Base-by-base conservation (phyloP, 345 rosid species). In the Dipteronia sinensis region DNA sequence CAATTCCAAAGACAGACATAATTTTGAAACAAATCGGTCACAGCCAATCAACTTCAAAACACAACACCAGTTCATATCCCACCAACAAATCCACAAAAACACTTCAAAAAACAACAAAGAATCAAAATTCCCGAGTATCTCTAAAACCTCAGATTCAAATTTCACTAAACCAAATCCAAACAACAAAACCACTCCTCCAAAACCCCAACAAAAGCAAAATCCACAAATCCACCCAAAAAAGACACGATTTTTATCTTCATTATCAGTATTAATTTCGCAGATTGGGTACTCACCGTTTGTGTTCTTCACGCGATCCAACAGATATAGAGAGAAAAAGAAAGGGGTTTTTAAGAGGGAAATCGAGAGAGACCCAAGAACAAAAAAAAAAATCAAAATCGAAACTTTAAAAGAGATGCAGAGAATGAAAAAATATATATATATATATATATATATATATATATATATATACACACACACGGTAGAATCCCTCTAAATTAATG, bases 221-320 rank as follows among this genome's bases (percentile, higher is more conserved):
- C 51, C 66, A 11, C n/a, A 42, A 47, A 1, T 7, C 66, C 13
- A 10, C 72, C 68, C 42, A 38, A 44, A 10, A 13, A n/a, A 68
- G 6, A 44, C 29, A 4, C 31, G 0, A 1, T n/a, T 22, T n/a
- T 20, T 12, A 68, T 11, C 25, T 44, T 46, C 73, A 13, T 27
- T 10, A 44, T 19, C 49, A 66, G 74, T 65, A 61, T 75, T 87
- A 88, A 87, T 80, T 65, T 72, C 64, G 77, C 73, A 85, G 87
- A 88, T 85, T 86, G 69, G 40, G 67, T 59, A 49, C 62, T 34
- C 51, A 84, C 91, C 81, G 76, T 61, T 81, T 75, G n/a, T 16
- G 34, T 10, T 69, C n/a, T 42, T 80, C 31, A 59, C 3, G 80
- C 63, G 69, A 70, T 49, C 69, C 74, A 78, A 61, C 67, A 68